Evolutionary conservation across 352 stramenopile genomes (phyloP).

Genomic region (Phytopythium litorale): DNA sequence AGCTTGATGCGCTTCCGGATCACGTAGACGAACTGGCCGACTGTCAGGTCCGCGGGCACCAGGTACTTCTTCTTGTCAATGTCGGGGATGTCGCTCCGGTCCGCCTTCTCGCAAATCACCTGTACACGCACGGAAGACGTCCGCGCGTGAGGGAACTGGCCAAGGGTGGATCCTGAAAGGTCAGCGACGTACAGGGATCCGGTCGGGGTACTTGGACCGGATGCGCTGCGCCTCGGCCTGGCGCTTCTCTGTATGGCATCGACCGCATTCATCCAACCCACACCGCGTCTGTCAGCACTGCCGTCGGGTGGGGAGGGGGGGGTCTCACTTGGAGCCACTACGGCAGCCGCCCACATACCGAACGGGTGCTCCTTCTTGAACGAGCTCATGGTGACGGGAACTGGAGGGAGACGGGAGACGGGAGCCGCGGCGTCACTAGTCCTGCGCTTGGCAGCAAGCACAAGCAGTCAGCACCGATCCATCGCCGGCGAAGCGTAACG

Average conservation of each 20-base stretch:
- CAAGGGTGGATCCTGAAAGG: neutral
- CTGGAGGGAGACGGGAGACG: neutral
- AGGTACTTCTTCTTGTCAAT: slow-evolving; percentile 99
- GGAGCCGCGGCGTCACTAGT: neutral
- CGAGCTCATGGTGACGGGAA: slow-evolving; percentile 61
- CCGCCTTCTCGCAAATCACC: slow-evolving; percentile 93
- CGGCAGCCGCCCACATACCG: slow-evolving; percentile 31
- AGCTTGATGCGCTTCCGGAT: slow-evolving; percentile 99
- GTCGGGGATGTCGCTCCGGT: slow-evolving; percentile 97
- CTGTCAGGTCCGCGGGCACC: slow-evolving; percentile 95
- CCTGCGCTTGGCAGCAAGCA: neutral
- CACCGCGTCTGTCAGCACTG: neutral
- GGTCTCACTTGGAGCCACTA: neutral
- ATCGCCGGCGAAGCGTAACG: neutral
- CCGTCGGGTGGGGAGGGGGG: neutral
- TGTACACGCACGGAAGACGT: slow-evolving; percentile 12
- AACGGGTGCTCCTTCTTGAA: slow-evolving; percentile 91
- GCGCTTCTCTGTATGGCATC: slow-evolving; percentile 87
- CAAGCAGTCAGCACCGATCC: neutral
- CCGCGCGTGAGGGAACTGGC: neutral
- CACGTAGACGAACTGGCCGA: slow-evolving; percentile 99
- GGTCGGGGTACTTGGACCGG: slow-evolving; percentile 98
- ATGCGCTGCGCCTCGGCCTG: slow-evolving; percentile 98
- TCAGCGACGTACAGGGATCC: slow-evolving; percentile 88
- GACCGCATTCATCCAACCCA: neutral